Evolutionary conservation across 2,329 filamentous ascomycete genomes (phyloP).

Genomic region (Acephala macrosclerotiorum): DNA sequence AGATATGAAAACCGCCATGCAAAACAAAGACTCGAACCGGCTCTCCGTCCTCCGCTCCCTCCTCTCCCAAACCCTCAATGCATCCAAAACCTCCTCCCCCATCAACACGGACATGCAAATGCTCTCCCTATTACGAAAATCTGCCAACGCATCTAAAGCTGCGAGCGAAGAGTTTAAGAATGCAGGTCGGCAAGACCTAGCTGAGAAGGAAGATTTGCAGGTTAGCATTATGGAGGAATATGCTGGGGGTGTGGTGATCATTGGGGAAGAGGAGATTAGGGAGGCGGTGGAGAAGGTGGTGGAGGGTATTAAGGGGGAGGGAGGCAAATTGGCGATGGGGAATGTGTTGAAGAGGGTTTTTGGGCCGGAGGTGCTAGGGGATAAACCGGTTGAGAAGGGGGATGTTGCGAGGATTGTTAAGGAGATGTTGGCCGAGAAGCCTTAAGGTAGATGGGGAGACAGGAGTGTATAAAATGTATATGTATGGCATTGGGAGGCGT

Average conservation of each 20-base stretch:
- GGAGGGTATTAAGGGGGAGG: slow-evolving; percentile 54
- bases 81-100: slow-evolving; percentile 75
- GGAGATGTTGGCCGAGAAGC: slow-evolving; percentile 47
- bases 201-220: slow-evolving; percentile 73
- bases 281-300: slow-evolving; percentile 59
- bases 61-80: slow-evolving; percentile 75
- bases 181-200: slow-evolving; percentile 72
- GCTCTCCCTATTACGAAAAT: slow-evolving; percentile 71
- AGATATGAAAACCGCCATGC: slow-evolving; percentile 73
- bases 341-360: slow-evolving; percentile 69
- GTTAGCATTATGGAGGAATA: slow-evolving; percentile 72
- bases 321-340: slow-evolving; percentile 55
- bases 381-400: slow-evolving; percentile 69
- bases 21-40: slow-evolving; percentile 67
- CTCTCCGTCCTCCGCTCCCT: slow-evolving; percentile 74
- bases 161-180: slow-evolving; percentile 69
- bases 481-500: slow-evolving; percentile 7
- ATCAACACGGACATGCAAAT: slow-evolving; percentile 75
- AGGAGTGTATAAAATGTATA: slow-evolving; percentile 12
- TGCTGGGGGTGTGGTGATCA: slow-evolving; percentile 60
- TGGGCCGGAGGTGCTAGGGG: slow-evolving; percentile 61
- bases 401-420: slow-evolving; percentile 69
- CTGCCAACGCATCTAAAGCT: slow-evolving; percentile 62
- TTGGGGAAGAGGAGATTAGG: slow-evolving; percentile 66
- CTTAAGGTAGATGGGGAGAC: neutral